phyloP scores from a whole-genome alignment of 2,329 filamentous ascomycete species.

The Aspergillus neotritici region DNA sequence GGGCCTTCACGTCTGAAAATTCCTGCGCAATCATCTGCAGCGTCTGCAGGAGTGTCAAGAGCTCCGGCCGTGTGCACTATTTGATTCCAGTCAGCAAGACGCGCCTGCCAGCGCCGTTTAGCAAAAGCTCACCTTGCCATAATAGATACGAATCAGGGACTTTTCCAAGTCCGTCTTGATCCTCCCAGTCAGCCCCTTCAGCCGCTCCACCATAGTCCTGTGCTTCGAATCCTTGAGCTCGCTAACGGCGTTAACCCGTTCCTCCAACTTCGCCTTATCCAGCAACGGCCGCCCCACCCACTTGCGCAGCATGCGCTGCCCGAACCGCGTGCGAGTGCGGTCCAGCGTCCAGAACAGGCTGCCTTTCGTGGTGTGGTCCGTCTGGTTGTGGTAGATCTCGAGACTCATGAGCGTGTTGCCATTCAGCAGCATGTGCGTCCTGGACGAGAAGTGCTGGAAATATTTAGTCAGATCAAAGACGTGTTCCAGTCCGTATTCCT shows the following conservation, averaged over 20 bases:
- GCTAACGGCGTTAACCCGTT: constrained; percentile 76
- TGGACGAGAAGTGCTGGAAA: constrained; percentile 89
- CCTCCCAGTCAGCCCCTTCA: constrained; percentile 65
- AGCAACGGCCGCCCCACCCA: constrained; percentile 92
- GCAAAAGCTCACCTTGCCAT: constrained; percentile 63
- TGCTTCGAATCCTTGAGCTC: constrained; percentile 69
- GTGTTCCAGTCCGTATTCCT: constrained; percentile 88
- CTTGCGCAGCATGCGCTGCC: constrained; percentile 79
- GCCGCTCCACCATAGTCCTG: constrained; percentile 62
- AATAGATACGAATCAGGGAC: constrained; percentile 91
- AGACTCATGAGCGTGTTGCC: constrained; percentile 90
- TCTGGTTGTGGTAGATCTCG: constrained; percentile 93
- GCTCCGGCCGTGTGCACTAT: constrained; percentile 75
- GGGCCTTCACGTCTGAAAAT: constrained; percentile 61
- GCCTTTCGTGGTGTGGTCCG: constrained; percentile 75
- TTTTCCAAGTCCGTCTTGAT: constrained; percentile 83
- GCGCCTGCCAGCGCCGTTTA: background rate
- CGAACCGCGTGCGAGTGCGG: constrained; percentile 84
- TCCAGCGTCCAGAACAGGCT: constrained; percentile 95
- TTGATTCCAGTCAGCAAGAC: constrained; percentile 16
- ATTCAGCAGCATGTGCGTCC: constrained; percentile 92
- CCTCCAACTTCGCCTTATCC: constrained; percentile 66
- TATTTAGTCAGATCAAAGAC: constrained; percentile 96
- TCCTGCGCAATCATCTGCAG: constrained; percentile 75
- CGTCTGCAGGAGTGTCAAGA: constrained; percentile 77